Conservation (phyloP, 805 yeast species). For the Wickerhamomyces silvicola region DNA sequence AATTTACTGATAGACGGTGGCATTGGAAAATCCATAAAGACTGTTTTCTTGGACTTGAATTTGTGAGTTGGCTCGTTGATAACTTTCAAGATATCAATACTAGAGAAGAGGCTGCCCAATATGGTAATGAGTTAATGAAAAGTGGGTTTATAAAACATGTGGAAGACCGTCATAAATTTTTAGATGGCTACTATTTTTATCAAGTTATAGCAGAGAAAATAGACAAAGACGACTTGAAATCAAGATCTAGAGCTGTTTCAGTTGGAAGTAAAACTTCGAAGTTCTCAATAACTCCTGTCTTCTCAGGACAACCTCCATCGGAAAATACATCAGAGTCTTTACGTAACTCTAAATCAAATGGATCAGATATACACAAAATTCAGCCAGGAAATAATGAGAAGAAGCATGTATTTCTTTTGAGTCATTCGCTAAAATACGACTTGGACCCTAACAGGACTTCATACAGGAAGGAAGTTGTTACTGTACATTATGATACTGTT, state of each 20-base stretch:
- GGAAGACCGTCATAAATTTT: conserved; percentile 70
- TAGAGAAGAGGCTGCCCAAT: conserved; percentile 76
- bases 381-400: not conserved
- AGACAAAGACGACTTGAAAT: not conserved
- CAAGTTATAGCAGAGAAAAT: conserved; percentile 31
- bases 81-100: conserved; percentile 73
- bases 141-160: conserved; percentile 74
- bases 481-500: conserved; percentile 84
- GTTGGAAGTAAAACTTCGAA: conserved; percentile 8
- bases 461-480: conserved; percentile 67
- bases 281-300: conserved; percentile 15
- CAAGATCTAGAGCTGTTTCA: conserved; percentile 8
- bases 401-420: conserved; percentile 43
- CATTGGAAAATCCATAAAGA: conserved; percentile 73
- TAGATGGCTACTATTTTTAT: conserved; percentile 93
- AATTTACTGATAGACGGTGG: conserved; percentile 79
- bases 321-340: conserved; percentile 2
- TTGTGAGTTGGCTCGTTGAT: conserved; percentile 80
- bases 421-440: conserved; percentile 61
- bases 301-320: conserved; percentile 4
- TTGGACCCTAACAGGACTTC: conserved; percentile 71
- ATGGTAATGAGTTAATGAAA: conserved; percentile 73
- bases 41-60: conserved; percentile 79
- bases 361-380: conserved; percentile 3
- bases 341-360: conserved; percentile 9